Evolutionary conservation across 345 rosid genomes (phyloP), one percentile per base, ranked within the genome.

Genomic region (Ricinus communis): DNA sequence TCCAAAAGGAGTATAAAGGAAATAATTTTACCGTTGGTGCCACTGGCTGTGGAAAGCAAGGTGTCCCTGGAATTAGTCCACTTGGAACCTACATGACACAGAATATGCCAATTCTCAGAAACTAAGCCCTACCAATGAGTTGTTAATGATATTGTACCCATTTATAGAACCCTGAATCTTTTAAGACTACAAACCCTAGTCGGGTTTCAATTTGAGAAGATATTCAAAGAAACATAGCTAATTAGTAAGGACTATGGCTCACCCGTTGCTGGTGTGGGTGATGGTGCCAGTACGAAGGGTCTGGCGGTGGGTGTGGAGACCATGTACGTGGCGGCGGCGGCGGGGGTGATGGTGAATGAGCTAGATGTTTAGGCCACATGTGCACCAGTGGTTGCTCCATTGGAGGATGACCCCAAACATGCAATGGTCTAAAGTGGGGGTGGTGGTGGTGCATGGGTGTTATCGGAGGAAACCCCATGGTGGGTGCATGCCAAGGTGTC

Each of bases 381-480:
- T 81, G 82, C 69, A 79, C 50, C 21, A 69, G 13, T 54, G 87
- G 69, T 46, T 70, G 87, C 66, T 83, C 87, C 56, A 65, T 53
- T 30, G 85, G 65, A 16, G 99, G 99, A 77, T 95, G 97, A 46
- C 99, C 99, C 97, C 97, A 95, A 0, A 92, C 99, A 61, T 74
- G 77, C 66, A 90, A 80, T 6, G 96, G 97, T 84, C 92, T 82
- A 55, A 85, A 89, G 63, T 77, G 87, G 56, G 47, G 47, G 14
- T 72, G 91, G 66, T 81, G 74, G 66, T 80, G 73, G 54, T 59
- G 67, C 70, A 80, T 62, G 50, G 88, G 72, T 22, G 80, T 40
- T 33, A 80, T 69, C 0, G 86, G 91, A n/a, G 96, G 97, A 73
- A 90, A 92, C 71, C 96, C 97, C 75, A 95, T 79, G 43, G 91